Evolutionary conservation across 495 filamentous ascomycete species (phyloP).

Genomic region (Aspergillus conjunctus): DNA sequence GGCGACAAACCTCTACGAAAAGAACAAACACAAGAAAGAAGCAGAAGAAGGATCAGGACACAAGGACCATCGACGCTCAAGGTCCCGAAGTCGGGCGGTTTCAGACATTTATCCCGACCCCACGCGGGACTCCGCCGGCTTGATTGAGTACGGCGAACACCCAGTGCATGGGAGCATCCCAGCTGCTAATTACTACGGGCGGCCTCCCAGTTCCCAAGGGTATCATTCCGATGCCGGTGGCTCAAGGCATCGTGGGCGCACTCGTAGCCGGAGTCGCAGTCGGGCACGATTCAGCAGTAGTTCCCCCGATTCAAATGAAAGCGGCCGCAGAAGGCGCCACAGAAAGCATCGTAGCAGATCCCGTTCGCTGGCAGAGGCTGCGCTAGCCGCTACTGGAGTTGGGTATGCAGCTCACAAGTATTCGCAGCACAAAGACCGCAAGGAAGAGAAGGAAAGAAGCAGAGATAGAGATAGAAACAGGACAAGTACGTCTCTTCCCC

Average conservation of each 20-base stretch:
- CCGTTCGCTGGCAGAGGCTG: constrained; percentile 67
- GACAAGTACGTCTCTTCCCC: constrained; percentile 25
- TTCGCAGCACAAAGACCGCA: constrained; percentile 63
- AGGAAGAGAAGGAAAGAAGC: constrained; percentile 44
- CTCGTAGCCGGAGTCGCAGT: constrained; percentile 42
- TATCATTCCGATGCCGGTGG: constrained; percentile 51
- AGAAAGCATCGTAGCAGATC: constrained; percentile 63
- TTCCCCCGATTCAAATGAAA: constrained; percentile 49
- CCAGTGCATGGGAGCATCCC: constrained; percentile 59
- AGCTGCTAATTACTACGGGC: constrained; percentile 53
- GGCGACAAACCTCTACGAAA: constrained; percentile 80
- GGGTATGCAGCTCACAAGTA: constrained; percentile 75
- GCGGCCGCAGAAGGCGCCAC: constrained; percentile 37
- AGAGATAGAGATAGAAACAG: constrained; percentile 31
- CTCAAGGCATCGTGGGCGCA: constrained; percentile 30
- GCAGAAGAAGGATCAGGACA: constrained; percentile 47
- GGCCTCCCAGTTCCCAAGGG: constrained; percentile 40
- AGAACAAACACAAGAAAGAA: constrained; percentile 66
- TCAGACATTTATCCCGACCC: constrained; percentile 59
- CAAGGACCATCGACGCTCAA: constrained; percentile 53
- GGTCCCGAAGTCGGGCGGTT: constrained; percentile 57
- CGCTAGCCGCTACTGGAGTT: constrained; percentile 69
- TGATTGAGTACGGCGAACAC: constrained; percentile 80
- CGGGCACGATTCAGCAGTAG: constrained; percentile 44
- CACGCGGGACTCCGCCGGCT: constrained; percentile 59